phyloP scores from a whole-genome alignment of 768 basidiomycete species.

The Lentinula lateritia region DNA sequence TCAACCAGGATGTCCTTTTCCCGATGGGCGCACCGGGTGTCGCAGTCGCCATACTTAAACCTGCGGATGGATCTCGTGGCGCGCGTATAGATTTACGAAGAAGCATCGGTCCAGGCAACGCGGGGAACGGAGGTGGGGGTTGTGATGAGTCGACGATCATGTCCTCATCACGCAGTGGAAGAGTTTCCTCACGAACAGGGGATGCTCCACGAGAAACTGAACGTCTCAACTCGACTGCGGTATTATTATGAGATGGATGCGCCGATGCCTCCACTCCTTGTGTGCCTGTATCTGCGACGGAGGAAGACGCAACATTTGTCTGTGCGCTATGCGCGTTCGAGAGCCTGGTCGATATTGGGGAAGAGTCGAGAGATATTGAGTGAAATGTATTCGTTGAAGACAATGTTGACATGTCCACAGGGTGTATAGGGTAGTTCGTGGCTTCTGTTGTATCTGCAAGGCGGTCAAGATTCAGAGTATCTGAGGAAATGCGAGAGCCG shows the following conservation, averaged over 20 bases:
- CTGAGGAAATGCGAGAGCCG: slow-evolving; percentile 2
- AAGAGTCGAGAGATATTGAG: slow-evolving; percentile 34
- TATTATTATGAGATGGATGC: background rate
- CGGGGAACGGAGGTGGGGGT: slow-evolving; percentile 43
- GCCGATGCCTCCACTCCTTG: no score
- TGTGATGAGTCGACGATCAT: slow-evolving; percentile 26
- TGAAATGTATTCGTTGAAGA: slow-evolving; percentile 32
- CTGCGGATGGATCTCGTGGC: slow-evolving; percentile 37
- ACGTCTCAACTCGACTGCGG: background rate
- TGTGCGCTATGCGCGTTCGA: background rate
- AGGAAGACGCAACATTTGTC: background rate
- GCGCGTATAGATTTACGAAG: slow-evolving; percentile 62
- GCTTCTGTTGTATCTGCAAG: background rate
- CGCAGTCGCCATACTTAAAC: slow-evolving; percentile 25
- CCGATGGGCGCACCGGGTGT: slow-evolving; percentile 41
- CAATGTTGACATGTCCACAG: slow-evolving; percentile 14
- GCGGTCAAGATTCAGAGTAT: slow-evolving; percentile 15
- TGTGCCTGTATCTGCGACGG: background rate
- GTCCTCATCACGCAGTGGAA: background rate
- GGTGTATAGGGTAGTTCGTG: slow-evolving; percentile 8
- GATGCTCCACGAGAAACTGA: background rate
- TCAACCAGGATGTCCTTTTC: slow-evolving; percentile 78
- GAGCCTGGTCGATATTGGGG: background rate
- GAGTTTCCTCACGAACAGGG: background rate
- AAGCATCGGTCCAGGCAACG: slow-evolving; percentile 64